These are phyloP conservation scores for Aeschynomene evenia DNA, from an alignment of 306 rosid genomes.

Conservation along the genomic window DNA sequence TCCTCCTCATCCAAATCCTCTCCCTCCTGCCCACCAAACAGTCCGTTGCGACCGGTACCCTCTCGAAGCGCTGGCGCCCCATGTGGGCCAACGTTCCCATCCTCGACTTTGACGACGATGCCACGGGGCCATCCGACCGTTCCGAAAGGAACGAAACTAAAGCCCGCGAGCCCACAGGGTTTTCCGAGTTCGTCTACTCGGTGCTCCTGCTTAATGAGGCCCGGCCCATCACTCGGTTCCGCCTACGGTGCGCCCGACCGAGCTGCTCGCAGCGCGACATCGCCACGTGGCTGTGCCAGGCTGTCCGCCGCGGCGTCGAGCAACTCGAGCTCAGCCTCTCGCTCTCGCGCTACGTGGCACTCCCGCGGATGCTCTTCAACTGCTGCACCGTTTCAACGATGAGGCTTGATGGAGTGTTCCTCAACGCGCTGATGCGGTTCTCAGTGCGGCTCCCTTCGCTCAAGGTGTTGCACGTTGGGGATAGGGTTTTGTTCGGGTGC, in stretches of 20 bases:
- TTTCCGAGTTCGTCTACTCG: slow-evolving; percentile 14
- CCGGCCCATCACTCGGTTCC: not conserved
- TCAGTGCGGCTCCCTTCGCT: slow-evolving; percentile 16
- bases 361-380: slow-evolving; percentile 27
- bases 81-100: slow-evolving; percentile 26
- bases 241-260: slow-evolving; percentile 10
- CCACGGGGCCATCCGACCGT: not conserved
- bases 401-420: slow-evolving; percentile 24
- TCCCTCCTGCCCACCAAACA: slow-evolving; percentile 37
- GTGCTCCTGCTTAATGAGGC: slow-evolving; percentile 15
- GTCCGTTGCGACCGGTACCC: slow-evolving; percentile 33
- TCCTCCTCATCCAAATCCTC: slow-evolving; percentile 37
- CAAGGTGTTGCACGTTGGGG: slow-evolving; percentile 31
- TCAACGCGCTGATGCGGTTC: slow-evolving; percentile 5
- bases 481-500: slow-evolving; percentile 23
- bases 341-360: slow-evolving; percentile 11
- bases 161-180: not conserved
- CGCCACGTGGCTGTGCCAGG: slow-evolving; percentile 17
- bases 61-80: slow-evolving; percentile 37
- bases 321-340: slow-evolving; percentile 23
- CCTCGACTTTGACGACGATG: slow-evolving; percentile 26
- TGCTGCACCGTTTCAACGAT: slow-evolving; percentile 5
- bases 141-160: not conserved
- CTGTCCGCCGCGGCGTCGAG: not conserved
- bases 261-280: not conserved